Percentiles rank a stretch among this genome's conserved stretches.
Conservation (phyloP, 768 basidiomycete species). For the Kwoniella dejecticola region DNA sequence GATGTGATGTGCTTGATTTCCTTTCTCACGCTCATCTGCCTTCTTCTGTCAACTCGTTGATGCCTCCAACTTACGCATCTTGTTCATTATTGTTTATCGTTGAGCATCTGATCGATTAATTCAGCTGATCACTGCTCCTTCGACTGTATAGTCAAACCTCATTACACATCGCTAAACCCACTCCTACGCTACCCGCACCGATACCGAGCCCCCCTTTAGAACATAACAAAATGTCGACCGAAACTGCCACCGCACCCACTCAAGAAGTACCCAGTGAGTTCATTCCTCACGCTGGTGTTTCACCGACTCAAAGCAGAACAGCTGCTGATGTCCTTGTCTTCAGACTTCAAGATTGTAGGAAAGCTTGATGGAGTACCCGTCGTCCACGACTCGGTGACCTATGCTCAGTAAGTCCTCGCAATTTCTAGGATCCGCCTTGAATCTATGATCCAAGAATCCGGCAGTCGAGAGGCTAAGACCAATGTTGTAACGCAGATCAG, state of each 20-base stretch:
- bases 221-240: slow-evolving; percentile 13
- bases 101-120: no score
- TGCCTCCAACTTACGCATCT: no score
- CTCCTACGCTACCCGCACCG: not conserved
- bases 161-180: not conserved
- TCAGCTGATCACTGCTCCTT: no score
- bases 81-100: no score
- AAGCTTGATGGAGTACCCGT: slow-evolving; percentile 50
- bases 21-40: not conserved
- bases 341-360: slow-evolving; percentile 53
- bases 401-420: slow-evolving; percentile 45
- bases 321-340: no score
- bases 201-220: not conserved
- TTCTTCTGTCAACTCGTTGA: not conserved
- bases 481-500: slow-evolving; percentile 19
- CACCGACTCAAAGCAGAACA: no score
- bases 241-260: slow-evolving; percentile 6
- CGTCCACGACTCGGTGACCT: slow-evolving; percentile 51
- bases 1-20: not conserved
- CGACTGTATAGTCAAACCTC: not conserved
- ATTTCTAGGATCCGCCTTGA: not conserved
- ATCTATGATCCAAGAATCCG: not conserved
- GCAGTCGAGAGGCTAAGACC: no score
- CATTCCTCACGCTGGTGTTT: no score
- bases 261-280: slow-evolving; percentile 15